Conservation (phyloP, 1,139 yeast species). For the Nakaseomyces delphensis region DNA sequence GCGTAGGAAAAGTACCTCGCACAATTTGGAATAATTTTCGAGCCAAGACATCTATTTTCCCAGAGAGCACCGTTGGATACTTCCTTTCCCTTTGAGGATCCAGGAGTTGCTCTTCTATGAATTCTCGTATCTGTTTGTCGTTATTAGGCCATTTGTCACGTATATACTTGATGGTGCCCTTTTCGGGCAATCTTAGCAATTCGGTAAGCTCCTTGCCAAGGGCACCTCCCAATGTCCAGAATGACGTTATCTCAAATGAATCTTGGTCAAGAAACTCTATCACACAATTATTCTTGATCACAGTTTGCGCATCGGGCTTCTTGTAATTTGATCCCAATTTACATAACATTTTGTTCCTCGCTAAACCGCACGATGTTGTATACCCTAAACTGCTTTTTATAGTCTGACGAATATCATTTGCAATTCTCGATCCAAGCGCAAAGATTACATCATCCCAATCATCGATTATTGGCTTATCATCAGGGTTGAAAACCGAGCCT, state of each 20-base stretch:
- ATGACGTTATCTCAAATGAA: slow-evolving; percentile 57
- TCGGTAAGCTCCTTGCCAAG: slow-evolving; percentile 54
- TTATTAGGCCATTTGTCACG: slow-evolving; percentile 37
- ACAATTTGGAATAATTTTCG: slow-evolving; percentile 52
- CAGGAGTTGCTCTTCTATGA: slow-evolving; percentile 24
- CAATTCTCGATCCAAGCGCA: slow-evolving; percentile 54
- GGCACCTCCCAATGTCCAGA: slow-evolving; percentile 90
- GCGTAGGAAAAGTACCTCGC: slow-evolving; percentile 50
- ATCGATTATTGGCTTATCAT: slow-evolving; percentile 21
- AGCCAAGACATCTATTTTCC: slow-evolving; percentile 32
- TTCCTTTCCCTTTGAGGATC: slow-evolving; percentile 7
- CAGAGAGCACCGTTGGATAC: slow-evolving; percentile 28
- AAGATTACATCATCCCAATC: slow-evolving; percentile 87
- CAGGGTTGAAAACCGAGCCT: slow-evolving; percentile 20
- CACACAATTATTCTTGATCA: slow-evolving; percentile 46
- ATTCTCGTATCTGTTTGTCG: slow-evolving; percentile 30
- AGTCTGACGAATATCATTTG: slow-evolving; percentile 44
- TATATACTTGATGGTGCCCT: slow-evolving; percentile 39
- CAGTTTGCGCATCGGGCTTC: slow-evolving; percentile 83
- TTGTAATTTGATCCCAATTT: slow-evolving; percentile 81
- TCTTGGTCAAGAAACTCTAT: slow-evolving; percentile 44
- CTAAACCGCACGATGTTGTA: slow-evolving; percentile 86
- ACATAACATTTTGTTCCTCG: slow-evolving; percentile 66
- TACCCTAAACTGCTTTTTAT: slow-evolving; percentile 56
- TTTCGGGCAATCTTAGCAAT: slow-evolving; percentile 34